Base-by-base conservation (phyloP, 805 yeast genomes). In the Starmerella bombicola region DNA sequence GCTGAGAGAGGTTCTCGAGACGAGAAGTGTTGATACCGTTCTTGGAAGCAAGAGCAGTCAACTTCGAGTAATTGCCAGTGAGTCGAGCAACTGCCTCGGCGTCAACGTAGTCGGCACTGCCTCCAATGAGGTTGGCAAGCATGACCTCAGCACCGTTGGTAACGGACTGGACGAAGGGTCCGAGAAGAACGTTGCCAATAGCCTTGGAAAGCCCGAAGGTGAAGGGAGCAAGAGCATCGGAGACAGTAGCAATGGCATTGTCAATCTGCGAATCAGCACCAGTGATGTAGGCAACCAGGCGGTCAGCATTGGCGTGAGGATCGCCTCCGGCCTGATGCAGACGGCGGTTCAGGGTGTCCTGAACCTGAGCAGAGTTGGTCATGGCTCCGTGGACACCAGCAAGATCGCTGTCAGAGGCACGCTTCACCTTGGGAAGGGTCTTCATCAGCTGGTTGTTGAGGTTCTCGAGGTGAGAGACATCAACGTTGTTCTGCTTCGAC, bases 191-290 rank as follows among this genome's bases (percentile, higher is more conserved):
- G 24, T 33, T 33, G 38, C 38, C 41, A 13, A 38, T 22, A 31
- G 32, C 41, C 37, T 38, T 20, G 16, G 41, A 38, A 13, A 44
- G 28, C 22, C 54, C 54, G 16, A 38, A 38, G 31, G 51, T 46
- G 30, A 46, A 22, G 19, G 49, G 50, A 5, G 48, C 50, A 10
- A 49, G 45, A 15, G 51, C 49, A 6, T 40, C 32, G 20, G 38
- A 22, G 5, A 39, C 41, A 22, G 50, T 43, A n/a, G 49, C 58
- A 28, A 53, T 40, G 29, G 54, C 50, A 34, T 54, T 55, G 43
- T 57, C 60, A 35, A 52, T 54, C 47, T 55, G 60, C 30, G 57
- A 54, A 37, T 56, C 61, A 19, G 57, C 48, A 16, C 59, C 60
- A 22, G 60, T 53, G 36, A 57, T 49, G 45, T 21, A 49, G 26